These are phyloP conservation scores for Pyrenophora graminea DNA, from an alignment of 2,329 filamentous ascomycete species.

Conservation along the genomic window DNA sequence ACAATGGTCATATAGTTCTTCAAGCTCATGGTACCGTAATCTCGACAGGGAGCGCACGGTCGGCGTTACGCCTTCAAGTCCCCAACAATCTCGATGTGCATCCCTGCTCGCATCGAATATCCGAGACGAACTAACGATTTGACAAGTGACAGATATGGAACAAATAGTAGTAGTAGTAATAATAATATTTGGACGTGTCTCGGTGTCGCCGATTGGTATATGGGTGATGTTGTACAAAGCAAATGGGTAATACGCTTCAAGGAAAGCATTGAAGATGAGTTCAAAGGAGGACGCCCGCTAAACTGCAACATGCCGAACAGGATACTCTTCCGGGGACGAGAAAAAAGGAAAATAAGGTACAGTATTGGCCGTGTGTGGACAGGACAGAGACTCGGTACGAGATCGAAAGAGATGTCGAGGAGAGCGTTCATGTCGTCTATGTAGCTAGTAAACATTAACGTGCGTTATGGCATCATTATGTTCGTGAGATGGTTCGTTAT, in stretches of 20 bases:
- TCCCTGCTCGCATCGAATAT: slow-evolving; percentile 8
- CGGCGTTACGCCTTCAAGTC: slow-evolving; percentile 9
- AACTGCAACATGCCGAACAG: slow-evolving; percentile 31
- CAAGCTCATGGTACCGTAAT: slow-evolving; percentile 14
- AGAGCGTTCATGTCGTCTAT: slow-evolving; percentile 27
- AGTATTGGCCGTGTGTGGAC: slow-evolving; percentile 20
- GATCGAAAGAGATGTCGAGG: slow-evolving; percentile 19
- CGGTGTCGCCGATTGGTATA: not conserved
- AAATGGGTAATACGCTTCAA: slow-evolving; percentile 17
- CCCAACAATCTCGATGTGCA: slow-evolving; percentile 4
- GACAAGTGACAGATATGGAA: slow-evolving; percentile 4
- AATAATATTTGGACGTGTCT: not conserved
- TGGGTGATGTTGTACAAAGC: slow-evolving; percentile 5
- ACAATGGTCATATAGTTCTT: slow-evolving; percentile 24
- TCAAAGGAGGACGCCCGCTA: slow-evolving; percentile 41
- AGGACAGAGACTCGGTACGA: slow-evolving; percentile 26
- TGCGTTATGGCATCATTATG: slow-evolving; percentile 32
- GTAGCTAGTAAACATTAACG: slow-evolving; percentile 36
- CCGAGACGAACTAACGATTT: slow-evolving; percentile 4
- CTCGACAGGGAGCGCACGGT: slow-evolving; percentile 19
- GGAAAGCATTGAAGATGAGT: slow-evolving; percentile 6
- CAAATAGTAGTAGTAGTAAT: slow-evolving; percentile 1
- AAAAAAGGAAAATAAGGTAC: slow-evolving; percentile 28
- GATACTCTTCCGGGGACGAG: slow-evolving; percentile 12
- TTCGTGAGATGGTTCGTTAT: slow-evolving; percentile 31